Base-by-base conservation (phyloP, 345 rosid genomes). In the Syzygium aromaticum region DNA sequence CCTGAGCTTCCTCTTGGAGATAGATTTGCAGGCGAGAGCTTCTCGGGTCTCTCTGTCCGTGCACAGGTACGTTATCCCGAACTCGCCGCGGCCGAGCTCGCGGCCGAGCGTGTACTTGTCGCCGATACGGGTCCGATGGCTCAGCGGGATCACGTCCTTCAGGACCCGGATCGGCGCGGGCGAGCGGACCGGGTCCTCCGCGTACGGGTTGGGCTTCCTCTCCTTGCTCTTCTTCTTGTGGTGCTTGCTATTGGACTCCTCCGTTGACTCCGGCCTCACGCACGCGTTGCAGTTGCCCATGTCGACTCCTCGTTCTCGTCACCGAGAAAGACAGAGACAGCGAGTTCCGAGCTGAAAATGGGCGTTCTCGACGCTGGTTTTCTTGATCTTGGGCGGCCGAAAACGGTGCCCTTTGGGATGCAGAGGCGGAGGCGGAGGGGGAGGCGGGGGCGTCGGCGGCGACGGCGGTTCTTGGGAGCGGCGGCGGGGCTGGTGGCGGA, bases 211-310 rank as follows among this genome's bases (percentile, higher is more conserved):
- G 25, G 94, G 86, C 67, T 88, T 94, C 53, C 91, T 64, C 16
- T 94, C 94, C 57, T 84, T 93, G 82, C 87, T 86, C 84, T 90
- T 87, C 86, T 90, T 92, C 89, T 93, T 91, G 7, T 77, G 90
- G 17, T 84, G 87, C 78, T 87, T 88, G 59, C 92, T 88, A 16
- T 89, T 85, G 43, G 85, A 84, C 61, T 86, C 82, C 86, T 85
- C 85, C 30, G 40, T 27, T 27, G 73, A 84, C 86, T 93, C 91
- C 22, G 97, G 95, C 78, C 94, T 93, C 43, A 96, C 94, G 86
- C 99, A 97, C 51, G 92, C 93, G 96, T 92, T 95, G 86, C 99
- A 97, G 94, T 97, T 97, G 54, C 99, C 99, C 99, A 97, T 97
- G 52, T 23, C 73, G 63, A 30, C n/a, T n/a, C 52, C 38, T 52